Base-by-base conservation (phyloP, 2,329 filamentous ascomycete species). In the Dryadomyces quercivorus region DNA sequence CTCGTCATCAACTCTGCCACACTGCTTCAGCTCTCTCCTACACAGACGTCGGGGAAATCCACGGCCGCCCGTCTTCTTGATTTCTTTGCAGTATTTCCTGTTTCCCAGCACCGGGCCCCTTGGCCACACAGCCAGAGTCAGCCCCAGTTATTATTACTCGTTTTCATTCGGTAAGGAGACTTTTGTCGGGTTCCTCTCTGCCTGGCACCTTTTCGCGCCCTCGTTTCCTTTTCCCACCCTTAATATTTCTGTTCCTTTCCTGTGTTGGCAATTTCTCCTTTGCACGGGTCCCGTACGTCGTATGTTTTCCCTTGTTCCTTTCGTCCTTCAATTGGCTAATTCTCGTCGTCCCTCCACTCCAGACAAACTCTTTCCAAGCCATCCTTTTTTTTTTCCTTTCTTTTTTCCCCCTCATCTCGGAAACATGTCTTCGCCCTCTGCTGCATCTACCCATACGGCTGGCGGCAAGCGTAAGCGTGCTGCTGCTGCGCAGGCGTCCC, bases 381-480 rank as follows among this genome's bases (percentile, higher is more conserved):
- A 13, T 45, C 46, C 34, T 52, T 50, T 40, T 50, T 43, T 52
- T 50, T 40, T 50, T n/a, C 36, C 34, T n/a, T 36, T 15, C 26
- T 47, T 15, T 15, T 26, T 48, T 21, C 44, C 45, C 21, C 8
- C 15, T 38, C n/a, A 5, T 1, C 10, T 1, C 42, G 15, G 6
- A 15, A 31, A 18, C 9, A 53, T 53, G 51, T 10, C 31, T 5
- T 53, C 51, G n/a, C 20, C 51, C 50, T 46, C 50, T 13, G 13
- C 26, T 40, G 50, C 50, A 36, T 54, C 51, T 42, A 12, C 4
- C 52, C 34, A 31, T 13, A 51, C 57, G 15, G 54, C 55, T 7
- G 52, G 55, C 54, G 55, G 58, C 52, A 60, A 60, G 34, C 59
- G 59, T 9, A 60, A 60, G 51, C 59, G 59, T 18, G 16, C 42